Conservation (phyloP, 768 basidiomycete genomes). For the Russula compacta region DNA sequence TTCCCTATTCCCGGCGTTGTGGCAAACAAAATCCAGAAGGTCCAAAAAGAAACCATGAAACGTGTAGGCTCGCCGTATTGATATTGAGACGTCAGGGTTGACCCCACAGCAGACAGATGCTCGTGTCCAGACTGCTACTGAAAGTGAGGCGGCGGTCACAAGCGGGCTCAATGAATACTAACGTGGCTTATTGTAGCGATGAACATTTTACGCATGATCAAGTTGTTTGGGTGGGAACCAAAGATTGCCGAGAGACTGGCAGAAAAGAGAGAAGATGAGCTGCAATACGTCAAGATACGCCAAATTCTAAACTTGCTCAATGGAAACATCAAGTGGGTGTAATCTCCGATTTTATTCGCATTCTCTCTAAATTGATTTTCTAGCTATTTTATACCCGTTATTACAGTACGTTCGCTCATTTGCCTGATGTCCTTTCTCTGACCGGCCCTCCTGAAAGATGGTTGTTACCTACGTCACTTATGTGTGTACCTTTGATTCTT, state of each 20-base stretch:
- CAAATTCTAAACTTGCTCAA: slow-evolving; percentile 29
- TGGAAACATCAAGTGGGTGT: slow-evolving; percentile 26
- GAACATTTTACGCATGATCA: slow-evolving; percentile 38
- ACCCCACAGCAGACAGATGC: slow-evolving; percentile 32
- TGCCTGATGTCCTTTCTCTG: neutral
- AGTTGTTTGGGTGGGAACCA: slow-evolving; percentile 57
- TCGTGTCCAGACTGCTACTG: slow-evolving; percentile 38
- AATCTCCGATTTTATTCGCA: neutral
- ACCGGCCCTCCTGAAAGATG: slow-evolving; percentile 22
- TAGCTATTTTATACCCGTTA: slow-evolving; percentile 32
- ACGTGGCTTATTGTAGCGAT: slow-evolving; percentile 23
- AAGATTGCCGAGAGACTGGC: slow-evolving; percentile 31
- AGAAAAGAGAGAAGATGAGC: slow-evolving; percentile 33
- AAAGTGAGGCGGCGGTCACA: slow-evolving; percentile 24
- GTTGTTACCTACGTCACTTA: slow-evolving; percentile 31
- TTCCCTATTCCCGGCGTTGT: slow-evolving; percentile 37
- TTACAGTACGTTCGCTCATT: slow-evolving; percentile 23
- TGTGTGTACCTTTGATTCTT: neutral
- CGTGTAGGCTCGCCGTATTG: slow-evolving; percentile 23
- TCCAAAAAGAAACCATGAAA: slow-evolving; percentile 34
- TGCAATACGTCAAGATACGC: slow-evolving; percentile 29
- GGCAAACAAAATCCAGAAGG: slow-evolving; percentile 28
- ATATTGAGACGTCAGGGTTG: neutral
- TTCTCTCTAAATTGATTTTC: neutral
- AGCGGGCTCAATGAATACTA: neutral